Conservation (phyloP, 2,329 filamentous ascomycete genomes). For the Trichoderma brevicompactum region DNA sequence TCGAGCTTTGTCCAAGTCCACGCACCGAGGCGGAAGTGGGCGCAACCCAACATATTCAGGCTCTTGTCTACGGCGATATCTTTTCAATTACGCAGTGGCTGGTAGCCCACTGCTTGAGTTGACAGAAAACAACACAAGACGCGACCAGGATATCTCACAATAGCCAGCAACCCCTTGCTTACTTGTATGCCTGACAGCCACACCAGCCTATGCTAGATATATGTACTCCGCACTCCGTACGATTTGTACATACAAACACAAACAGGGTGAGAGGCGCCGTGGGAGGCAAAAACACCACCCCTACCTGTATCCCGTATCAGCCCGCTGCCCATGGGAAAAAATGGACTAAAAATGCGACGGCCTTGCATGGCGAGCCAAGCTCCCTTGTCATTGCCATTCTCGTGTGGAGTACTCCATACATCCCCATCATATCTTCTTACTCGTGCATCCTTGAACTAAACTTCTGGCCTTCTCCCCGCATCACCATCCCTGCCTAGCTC, state of each 20-base stretch:
- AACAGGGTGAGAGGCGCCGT: neutral
- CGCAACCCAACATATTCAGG: neutral
- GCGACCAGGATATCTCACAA: no score
- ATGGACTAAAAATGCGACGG: constrained; percentile 1
- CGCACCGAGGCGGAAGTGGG: neutral
- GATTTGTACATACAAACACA: neutral
- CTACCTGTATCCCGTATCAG: neutral
- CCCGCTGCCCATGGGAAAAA: neutral
- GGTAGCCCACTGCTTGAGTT: no score
- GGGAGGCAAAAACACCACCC: neutral
- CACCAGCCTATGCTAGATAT: no score
- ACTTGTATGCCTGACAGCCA: no score
- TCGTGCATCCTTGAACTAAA: constrained; percentile 20
- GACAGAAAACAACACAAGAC: no score
- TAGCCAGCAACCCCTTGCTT: no score
- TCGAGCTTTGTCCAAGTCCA: constrained; percentile 5
- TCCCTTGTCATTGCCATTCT: neutral
- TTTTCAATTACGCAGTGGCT: no score
- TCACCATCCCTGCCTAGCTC: constrained; percentile 16
- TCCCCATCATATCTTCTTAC: constrained; percentile 16
- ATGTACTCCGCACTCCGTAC: neutral
- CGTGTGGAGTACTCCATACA: neutral
- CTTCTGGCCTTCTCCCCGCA: constrained; percentile 20
- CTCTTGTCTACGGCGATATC: neutral
- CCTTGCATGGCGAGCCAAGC: constrained; percentile 5